Base-by-base conservation (phyloP, 169 alveolate genomes). In the Amoebophrya sp. region DNA sequence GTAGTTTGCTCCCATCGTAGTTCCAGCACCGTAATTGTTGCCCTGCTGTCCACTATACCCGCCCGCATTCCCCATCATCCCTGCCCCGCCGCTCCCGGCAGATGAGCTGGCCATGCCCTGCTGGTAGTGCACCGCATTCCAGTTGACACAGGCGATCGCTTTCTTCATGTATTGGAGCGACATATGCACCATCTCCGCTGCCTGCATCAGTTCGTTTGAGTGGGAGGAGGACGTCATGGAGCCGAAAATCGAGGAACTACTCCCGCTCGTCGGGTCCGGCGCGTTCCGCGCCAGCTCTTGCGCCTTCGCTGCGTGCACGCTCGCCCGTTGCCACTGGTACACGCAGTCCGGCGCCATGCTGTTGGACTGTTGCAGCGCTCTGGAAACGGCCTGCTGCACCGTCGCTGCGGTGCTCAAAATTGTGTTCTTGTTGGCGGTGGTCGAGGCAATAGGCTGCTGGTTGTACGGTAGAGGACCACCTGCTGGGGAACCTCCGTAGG, bases 311-410 rank as follows among this genome's bases (percentile, higher is more conserved):
- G 83, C 29, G 83, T 66, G 35, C 10, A 66, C 32, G 18, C 32
- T 66, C 29, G 83, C 83, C 1, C 83, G 83, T 25, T 66, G 83
- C 83, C 83, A 66, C 18, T 66, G 83, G 83, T 66, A 66, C 39
- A 66, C 83, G 35, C 83, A 66, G 83, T 66, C 83, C 10, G 83
- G 83, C 10, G 83, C 39, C 83, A 66, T 66, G 7, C 32, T 1
- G 32, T 7, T 25, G 83, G 38, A 25, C 83, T 7, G 35, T 66
- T 66, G 83, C 39, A 66, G 83, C 39, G 83, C 83, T 66, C 35
- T 66, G 35, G 2, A 1, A 0, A 25, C 83, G 83, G 35, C 18
- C 29, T 2, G 7, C 66, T 47, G 66, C 29, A 47, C 18, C 66
- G 18, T 18, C 7, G 66, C 66, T 7, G 7, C 18, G 66, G 66